These are phyloP conservation scores for Xylaria sp. DNA, from an alignment of 2,329 filamentous ascomycete genomes.

Conservation along the genomic window DNA sequence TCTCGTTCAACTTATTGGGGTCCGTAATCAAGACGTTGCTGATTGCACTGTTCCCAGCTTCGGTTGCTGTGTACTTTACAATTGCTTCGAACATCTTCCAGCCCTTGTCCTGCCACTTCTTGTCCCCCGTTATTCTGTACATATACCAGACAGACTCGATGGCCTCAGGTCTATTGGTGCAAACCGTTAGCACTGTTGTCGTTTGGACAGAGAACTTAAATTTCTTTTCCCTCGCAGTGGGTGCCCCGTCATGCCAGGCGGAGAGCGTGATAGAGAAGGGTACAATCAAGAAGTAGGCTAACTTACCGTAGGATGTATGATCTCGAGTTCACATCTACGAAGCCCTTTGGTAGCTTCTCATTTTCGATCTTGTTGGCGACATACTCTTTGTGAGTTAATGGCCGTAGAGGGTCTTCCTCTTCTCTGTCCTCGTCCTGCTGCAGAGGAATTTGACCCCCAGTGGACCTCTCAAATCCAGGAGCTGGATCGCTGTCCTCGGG, in stretches of 20 bases:
- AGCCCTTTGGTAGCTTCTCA: constrained; percentile 63
- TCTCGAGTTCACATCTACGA: constrained; percentile 56
- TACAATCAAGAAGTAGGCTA: not conserved
- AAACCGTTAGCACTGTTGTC: constrained; percentile 36
- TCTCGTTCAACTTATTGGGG: constrained; percentile 65
- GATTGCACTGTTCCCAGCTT: constrained; percentile 77
- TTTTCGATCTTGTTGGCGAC: constrained; percentile 58
- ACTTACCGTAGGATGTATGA: constrained; percentile 72
- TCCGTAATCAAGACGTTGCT: constrained; percentile 65
- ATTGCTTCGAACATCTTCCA: constrained; percentile 88
- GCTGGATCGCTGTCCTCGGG: constrained; percentile 37
- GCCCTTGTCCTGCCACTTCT: constrained; percentile 79
- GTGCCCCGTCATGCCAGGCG: not conserved
- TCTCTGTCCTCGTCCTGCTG: constrained; percentile 40
- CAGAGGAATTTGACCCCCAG: constrained; percentile 45
- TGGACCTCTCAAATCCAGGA: constrained; percentile 27
- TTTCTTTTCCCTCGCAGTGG: constrained; percentile 44
- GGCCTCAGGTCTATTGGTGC: constrained; percentile 73
- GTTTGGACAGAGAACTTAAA: not conserved
- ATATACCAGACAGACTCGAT: constrained; percentile 91
- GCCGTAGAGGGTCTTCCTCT: constrained; percentile 52
- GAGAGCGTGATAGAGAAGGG: not conserved
- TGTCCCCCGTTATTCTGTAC: constrained; percentile 87
- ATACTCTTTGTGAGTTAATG: constrained; percentile 65
- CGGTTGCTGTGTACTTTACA: constrained; percentile 71